Evolutionary conservation across 306 rosid genomes (phyloP).

Genomic region (Cicer yamashitae): DNA sequence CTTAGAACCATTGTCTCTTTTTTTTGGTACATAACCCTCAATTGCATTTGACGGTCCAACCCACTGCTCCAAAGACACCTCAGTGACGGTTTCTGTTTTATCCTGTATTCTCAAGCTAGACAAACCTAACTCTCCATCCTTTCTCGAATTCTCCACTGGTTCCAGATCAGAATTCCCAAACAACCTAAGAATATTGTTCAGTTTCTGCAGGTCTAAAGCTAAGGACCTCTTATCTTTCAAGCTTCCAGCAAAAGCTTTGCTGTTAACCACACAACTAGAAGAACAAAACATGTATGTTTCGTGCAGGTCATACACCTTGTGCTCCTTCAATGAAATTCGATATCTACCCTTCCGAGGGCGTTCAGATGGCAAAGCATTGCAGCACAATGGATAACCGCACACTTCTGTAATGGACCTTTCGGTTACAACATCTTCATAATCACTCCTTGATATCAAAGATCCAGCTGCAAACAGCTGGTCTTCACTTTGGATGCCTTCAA

Average conservation of each 20-base stretch:
- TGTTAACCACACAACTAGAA: conserved; percentile 64
- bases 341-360: conserved; percentile 70
- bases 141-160: conserved; percentile 50
- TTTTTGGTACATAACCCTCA: conserved; percentile 87
- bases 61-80: conserved; percentile 67
- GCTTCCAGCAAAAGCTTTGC: conserved; percentile 67
- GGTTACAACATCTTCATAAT: conserved; percentile 81
- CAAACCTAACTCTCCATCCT: conserved; percentile 62
- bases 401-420: conserved; percentile 70
- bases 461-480: conserved; percentile 83
- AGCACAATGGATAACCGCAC: conserved; percentile 73
- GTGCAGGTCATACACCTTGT: conserved; percentile 76
- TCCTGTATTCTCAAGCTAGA: conserved; percentile 72
- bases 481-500: conserved; percentile 69
- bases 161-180: conserved; percentile 57
- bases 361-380: conserved; percentile 59
- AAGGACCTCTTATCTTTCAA: conserved; percentile 71
- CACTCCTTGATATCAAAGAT: conserved; percentile 74
- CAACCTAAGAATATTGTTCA: conserved; percentile 55
- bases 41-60: conserved; percentile 93
- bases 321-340: conserved; percentile 80
- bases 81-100: conserved; percentile 52
- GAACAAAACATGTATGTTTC: conserved; percentile 88
- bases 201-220: conserved; percentile 58
- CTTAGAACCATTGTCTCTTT: conserved; percentile 49